Base-by-base conservation (phyloP, 2,329 filamentous ascomycete genomes). In the Ceratocystis cacaofunesta region DNA sequence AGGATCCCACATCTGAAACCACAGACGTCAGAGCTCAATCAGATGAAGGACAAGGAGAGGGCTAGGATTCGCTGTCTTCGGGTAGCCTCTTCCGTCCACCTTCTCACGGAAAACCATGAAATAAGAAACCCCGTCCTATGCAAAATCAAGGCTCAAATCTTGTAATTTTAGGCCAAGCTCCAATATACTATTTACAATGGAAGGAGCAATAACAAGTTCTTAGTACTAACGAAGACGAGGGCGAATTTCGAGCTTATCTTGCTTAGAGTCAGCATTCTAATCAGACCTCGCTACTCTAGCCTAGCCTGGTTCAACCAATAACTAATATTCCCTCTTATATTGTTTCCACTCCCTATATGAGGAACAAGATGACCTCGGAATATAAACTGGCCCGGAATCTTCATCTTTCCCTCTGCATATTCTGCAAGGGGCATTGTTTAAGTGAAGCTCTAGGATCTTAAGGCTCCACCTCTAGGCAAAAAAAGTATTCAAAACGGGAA, bases 1-100 rank as follows among this genome's bases (percentile, higher is more conserved):
- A 57, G 55, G 55, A 36, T 58, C 15, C 55, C 30, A 19, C 10
- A 15, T 58, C 55, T 58, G 55, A 58, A 58, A 58, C 55, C 28
- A 36, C 55, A 58, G 28, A 36, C 28, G 55, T 58, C 55, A 58
- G 25, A 58, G 55, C 28, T 32, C n/a, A 58, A 58, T 58, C 55
- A 58, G 55, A 58, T 19, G 55, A 58, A 58, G 55, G 55, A 32
- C 55, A 58, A 17, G 55, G 48, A 12, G 48, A 15, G 48, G 48
- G 19, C 48, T 15, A 8, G 48, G 19, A 52, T 52, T 52, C 4
- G 48, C 48, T 15, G 0, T 41, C 10, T 41, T 41, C 10, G 36
- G 36, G 36, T 15, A 41, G 36, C 48, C 46, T 48, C n/a, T n/a
- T 57, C 10, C 22, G 8, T 28, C 19, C n/a, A 15, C 5, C 15